Conservation (phyloP, 192 early-diverging fungal genomes). For the Phycomyces blakesleeanus region DNA sequence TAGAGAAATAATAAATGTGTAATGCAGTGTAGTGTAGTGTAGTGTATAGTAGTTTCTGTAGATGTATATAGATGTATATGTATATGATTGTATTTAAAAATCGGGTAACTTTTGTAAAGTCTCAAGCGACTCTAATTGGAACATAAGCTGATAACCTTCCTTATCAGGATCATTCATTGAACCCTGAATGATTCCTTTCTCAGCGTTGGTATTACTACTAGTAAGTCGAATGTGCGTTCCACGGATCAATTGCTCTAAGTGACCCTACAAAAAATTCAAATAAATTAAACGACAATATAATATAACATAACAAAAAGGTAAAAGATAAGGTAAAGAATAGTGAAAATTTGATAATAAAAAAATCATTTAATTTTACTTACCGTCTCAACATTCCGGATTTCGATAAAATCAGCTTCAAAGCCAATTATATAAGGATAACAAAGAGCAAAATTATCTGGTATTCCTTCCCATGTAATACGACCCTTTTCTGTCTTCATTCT, state of each 20-base stretch:
- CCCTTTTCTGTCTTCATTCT: conserved; percentile 65
- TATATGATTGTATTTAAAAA: too few species aligned
- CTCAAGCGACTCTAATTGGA: conserved; percentile 22
- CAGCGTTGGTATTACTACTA: conserved; percentile 38
- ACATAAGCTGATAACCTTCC: conserved; percentile 29
- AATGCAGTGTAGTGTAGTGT: too few species aligned
- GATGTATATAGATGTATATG: too few species aligned
- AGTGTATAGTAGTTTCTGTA: too few species aligned
- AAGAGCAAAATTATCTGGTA: conserved; percentile 78
- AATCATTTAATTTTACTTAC: conserved; percentile 55
- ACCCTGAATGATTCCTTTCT: conserved; percentile 39
- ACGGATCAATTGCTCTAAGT: conserved; percentile 50
- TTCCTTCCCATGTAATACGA: conserved; percentile 85
- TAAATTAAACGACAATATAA: too few species aligned
- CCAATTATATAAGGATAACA: conserved; percentile 85
- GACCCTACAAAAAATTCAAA: conserved; percentile 38
- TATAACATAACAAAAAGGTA: too few species aligned
- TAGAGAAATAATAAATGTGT: too few species aligned
- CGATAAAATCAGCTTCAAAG: conserved; percentile 88
- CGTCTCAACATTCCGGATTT: conserved; percentile 82
- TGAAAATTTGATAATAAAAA: neutral
- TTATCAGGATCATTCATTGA: conserved; percentile 42
- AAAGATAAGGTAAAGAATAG: too few species aligned
- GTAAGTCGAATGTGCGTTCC: conserved; percentile 59
- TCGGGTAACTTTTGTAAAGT: neutral